Percentiles rank a stretch among this genome's conserved stretches.
These are phyloP conservation scores for Russula olivacea DNA, from an alignment of 768 basidiomycete species.

Conservation along the genomic window DNA sequence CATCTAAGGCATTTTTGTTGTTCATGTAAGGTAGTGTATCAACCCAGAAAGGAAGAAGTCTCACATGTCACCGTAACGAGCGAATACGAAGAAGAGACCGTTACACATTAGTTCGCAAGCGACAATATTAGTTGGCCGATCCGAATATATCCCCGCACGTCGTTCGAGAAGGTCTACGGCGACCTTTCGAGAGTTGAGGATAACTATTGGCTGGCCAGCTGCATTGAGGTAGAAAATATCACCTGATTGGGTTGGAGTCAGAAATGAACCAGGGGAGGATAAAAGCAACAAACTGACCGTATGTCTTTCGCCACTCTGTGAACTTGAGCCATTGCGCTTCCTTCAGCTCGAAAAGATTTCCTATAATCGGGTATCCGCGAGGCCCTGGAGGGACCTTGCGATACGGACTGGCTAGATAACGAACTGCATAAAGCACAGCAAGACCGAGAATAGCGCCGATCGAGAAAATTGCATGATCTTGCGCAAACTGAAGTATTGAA, in stretches of 20 bases:
- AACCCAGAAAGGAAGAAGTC: neutral
- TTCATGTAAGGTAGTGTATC: neutral
- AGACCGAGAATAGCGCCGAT: neutral
- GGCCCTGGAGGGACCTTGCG: constrained; percentile 7
- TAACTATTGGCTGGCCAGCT: neutral
- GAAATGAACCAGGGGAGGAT: neutral
- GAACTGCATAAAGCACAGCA: neutral
- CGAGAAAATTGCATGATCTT: neutral
- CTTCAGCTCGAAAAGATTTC: neutral
- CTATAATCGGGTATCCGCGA: constrained; percentile 13
- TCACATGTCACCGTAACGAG: neutral
- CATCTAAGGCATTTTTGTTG: too few relatives aligned
- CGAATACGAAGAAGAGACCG: neutral
- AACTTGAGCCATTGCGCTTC: constrained; percentile 6
- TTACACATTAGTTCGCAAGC: neutral
- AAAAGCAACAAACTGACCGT: neutral
- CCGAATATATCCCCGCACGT: neutral
- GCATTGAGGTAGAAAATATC: neutral
- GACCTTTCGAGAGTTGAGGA: neutral
- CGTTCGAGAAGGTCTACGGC: neutral
- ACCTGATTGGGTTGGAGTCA: neutral
- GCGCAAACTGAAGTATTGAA: neutral
- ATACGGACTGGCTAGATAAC: constrained; percentile 4
- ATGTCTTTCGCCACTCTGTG: constrained; percentile 7
- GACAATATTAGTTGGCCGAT: neutral